Conservation (phyloP, 306 rosid genomes). For the Cucurbita argyrosperma region DNA sequence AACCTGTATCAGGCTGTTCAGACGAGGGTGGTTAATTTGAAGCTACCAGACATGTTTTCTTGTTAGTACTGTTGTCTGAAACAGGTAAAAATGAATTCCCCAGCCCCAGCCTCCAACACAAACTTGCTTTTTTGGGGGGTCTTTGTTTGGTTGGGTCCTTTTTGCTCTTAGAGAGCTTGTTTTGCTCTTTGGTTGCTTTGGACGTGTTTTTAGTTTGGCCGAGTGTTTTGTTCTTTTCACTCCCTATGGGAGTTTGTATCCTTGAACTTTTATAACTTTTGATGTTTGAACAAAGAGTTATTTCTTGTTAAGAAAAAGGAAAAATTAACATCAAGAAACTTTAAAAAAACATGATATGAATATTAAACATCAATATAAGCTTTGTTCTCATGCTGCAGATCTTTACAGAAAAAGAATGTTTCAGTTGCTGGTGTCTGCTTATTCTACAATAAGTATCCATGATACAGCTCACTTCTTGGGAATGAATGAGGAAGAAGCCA, state of each 20-base stretch:
- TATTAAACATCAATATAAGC: background rate
- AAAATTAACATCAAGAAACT: background rate
- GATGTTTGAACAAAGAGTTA: background rate
- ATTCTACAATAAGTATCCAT: slow-evolving; percentile 70
- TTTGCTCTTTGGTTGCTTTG: background rate
- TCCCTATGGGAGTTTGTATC: background rate
- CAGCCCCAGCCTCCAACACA: background rate
- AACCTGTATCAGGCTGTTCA: background rate
- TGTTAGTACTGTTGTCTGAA: too few species aligned
- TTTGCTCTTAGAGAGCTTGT: background rate
- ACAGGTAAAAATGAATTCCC: background rate
- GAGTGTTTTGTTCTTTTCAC: background rate
- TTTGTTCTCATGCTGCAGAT: slow-evolving; percentile 28
- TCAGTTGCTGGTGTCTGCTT: slow-evolving; percentile 75
- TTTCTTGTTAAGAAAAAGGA: background rate
- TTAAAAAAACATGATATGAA: background rate
- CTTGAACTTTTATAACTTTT: background rate
- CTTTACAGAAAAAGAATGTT: slow-evolving; percentile 74
- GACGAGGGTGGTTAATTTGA: background rate
- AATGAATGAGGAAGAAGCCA: slow-evolving; percentile 58
- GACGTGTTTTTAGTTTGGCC: background rate
- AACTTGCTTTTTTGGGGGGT: background rate
- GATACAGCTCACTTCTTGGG: slow-evolving; percentile 72
- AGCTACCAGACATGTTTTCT: too few species aligned
- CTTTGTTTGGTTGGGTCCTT: background rate